Evolutionary conservation across 169 alveolate species (phyloP), one percentile per base, ranked within the genome.

Genomic region (Plasmodium vivax): DNA sequence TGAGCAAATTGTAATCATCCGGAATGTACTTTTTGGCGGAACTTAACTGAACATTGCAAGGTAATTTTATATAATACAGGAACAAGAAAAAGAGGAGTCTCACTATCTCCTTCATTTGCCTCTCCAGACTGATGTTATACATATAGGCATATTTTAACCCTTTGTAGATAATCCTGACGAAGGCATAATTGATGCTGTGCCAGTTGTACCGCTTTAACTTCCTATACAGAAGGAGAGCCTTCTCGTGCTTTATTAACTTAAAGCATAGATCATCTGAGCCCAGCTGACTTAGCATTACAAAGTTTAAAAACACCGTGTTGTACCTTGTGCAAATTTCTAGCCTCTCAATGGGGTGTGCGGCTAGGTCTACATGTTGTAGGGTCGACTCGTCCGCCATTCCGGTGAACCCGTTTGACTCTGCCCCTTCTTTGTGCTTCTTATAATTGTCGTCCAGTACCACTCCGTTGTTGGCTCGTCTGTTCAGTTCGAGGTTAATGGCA

Each of bases 131-230:
- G 2, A 88, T 23, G 54, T 88, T 88, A 62, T 88, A 88, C 54
- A 88, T 56, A 88, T 88, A 88, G 68, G 94, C 88, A 88, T 88
- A 88, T 68, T 80, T 88, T 80, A 88, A 77, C 30, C 94, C 94
- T 45, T 81, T 88, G 82, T 88, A 88, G 2, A 88, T 73, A 23
- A 88, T 88, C 45, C 83, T 88, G 34, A 88, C 90, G 82, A 88
- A 88, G 7, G 94, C 80, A 88, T 43, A 88, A 74, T 88, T 88
- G 23, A 88, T 88, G 58, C 90, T 74, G 80, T 88, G 82, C 94
- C 94, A 88, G 80, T 88, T 88, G 51, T 54, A 79, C 73, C 82
- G 41, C 68, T 68, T 88, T 68, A 88, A 47, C 56, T 88, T 77
- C 34, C 82, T 88, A 32, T 88, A 88, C 9, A 88, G 73, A 51